Evolutionary conservation across 345 rosid genomes (phyloP).

Genomic region (Linum lewisii): DNA sequence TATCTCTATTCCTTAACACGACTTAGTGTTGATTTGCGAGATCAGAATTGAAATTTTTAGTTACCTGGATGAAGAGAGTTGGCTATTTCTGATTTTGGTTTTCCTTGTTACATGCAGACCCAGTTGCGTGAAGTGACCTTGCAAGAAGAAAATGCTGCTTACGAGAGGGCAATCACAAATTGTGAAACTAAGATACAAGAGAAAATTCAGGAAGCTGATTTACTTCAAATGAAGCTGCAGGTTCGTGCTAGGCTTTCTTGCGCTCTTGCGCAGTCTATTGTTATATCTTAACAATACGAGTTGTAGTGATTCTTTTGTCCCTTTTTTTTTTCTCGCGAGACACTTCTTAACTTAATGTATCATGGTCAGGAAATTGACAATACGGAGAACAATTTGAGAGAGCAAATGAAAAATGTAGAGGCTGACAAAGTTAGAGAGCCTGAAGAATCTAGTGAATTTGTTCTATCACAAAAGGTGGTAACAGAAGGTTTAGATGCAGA

Average conservation of each 20-base stretch:
- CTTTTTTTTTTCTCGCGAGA: too few species aligned
- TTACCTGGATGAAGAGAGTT: constrained; percentile 1
- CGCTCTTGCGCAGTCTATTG: neutral
- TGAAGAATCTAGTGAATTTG: constrained; percentile 23
- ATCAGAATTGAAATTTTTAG: too few species aligned
- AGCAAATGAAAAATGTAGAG: constrained; percentile 43
- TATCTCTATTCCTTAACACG: too few species aligned
- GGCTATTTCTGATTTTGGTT: neutral
- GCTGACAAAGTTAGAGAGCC: constrained; percentile 24
- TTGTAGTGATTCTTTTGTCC: too few species aligned
- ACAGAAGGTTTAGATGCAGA: constrained; percentile 36
- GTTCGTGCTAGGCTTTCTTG: constrained; percentile 39
- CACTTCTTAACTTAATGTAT: neutral
- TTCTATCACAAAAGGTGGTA: constrained; percentile 18
- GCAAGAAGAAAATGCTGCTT: constrained; percentile 64
- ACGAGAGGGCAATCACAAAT: constrained; percentile 67
- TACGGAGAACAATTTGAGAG: constrained; percentile 33
- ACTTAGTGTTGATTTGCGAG: neutral
- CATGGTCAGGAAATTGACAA: constrained; percentile 60
- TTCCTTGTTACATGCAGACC: constrained; percentile 28
- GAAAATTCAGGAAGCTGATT: constrained; percentile 54
- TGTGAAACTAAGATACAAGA: constrained; percentile 62
- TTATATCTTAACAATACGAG: neutral
- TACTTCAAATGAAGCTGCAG: constrained; percentile 48
- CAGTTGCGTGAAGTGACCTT: constrained; percentile 74